Evolutionary conservation across 345 rosid genomes (phyloP), one percentile per base, ranked within the genome.

Genomic region (Salix purpurea): DNA sequence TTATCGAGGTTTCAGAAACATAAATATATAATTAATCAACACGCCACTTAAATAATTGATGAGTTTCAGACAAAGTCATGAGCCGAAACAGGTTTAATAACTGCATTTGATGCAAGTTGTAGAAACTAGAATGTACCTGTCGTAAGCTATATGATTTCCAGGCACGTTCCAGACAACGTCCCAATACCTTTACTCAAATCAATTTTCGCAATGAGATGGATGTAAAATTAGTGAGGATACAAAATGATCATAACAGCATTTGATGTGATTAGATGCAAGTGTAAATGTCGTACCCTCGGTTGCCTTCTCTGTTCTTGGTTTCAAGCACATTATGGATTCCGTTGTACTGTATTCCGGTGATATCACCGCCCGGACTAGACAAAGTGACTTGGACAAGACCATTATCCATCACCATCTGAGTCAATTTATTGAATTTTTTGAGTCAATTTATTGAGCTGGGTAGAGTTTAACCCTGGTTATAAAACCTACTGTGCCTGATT

Each of bases 111-210:
- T 30, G 9, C 16, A 66, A 24, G 44, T 36, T 44, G 28, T 4
- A 42, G 34, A 68, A 10, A 19, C 34, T 19, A 79, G 69, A 81
- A 78, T 76, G 79, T 90, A 85, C 89, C 83, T 86, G 74, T 86
- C 81, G 24, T 40, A 34, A 15, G 50, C 32, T 13, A 32, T 61
- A 2, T 16, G 19, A n/a, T 78, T 71, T 58, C 76, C 86, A 12
- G 89, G 91, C 80, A 72, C 76, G 76, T 87, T 83, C 98, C 98
- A 92, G 2, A 82, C 94, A 21, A 91, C 79, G 60, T 96, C 99
- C 99, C 98, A 96, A 70, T 96, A 96, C 86, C 98, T 90, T 65
- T 4, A 15, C 19, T 50, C 56, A 50, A 16, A 50, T 50, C 19
- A 30, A 30, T 0, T 69, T 73, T 21, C 16, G 21, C 4, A 48